phyloP scores from a whole-genome alignment of 1,284 basidiomycete genomes.

The Ganoderma boninense region DNA sequence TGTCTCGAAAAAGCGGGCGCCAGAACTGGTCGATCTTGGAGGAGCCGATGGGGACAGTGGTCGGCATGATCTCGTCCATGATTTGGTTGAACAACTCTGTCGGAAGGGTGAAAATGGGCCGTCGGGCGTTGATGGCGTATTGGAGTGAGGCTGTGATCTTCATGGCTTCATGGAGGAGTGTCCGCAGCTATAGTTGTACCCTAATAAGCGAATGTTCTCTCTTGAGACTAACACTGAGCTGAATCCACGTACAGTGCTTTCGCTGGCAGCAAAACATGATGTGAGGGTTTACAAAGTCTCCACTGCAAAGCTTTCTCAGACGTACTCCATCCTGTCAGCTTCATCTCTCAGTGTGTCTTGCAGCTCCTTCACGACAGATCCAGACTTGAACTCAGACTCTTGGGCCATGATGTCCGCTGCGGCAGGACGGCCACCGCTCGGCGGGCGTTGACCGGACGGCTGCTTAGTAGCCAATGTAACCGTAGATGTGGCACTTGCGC shows the following conservation, averaged over 20 bases:
- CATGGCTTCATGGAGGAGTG: neutral
- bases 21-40: slow-evolving; percentile 10
- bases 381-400: neutral
- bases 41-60: neutral
- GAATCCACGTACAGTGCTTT: neutral
- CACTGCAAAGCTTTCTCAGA: too few relatives aligned
- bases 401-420: neutral
- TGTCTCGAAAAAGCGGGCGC: neutral
- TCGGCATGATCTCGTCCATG: slow-evolving; percentile 5
- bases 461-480: too few relatives aligned
- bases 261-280: neutral
- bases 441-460: too few relatives aligned
- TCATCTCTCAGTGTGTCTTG: neutral
- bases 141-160: neutral
- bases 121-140: neutral
- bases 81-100: slow-evolving; percentile 9
- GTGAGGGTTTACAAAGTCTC: neutral
- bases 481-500: neutral
- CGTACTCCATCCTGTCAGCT: neutral
- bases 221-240: neutral
- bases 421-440: neutral
- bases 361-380: neutral
- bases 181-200: neutral
- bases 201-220: neutral
- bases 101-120: slow-evolving; percentile 6